Conservation (phyloP, 768 basidiomycete genomes). For the Kwoniella heveanensis region DNA sequence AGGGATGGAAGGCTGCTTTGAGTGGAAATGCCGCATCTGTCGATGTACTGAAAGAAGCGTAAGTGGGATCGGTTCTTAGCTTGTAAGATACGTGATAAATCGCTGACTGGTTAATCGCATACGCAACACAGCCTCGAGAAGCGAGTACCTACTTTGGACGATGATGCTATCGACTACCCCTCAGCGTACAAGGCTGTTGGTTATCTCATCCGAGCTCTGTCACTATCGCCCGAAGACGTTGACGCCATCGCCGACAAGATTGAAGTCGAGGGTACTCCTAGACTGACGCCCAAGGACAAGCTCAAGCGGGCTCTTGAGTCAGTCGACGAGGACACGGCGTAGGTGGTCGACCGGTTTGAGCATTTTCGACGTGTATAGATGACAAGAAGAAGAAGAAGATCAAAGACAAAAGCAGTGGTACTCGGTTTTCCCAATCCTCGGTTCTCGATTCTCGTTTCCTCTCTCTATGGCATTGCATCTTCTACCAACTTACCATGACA, state of each 20-base stretch:
- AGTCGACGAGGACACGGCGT: slow-evolving; percentile 38
- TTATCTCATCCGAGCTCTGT: slow-evolving; percentile 62
- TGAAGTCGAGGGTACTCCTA: slow-evolving; percentile 55
- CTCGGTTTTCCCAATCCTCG: no score
- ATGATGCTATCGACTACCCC: slow-evolving; percentile 86
- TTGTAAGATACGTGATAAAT: neutral
- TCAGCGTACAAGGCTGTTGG: slow-evolving; percentile 77
- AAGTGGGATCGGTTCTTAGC: slow-evolving; percentile 15
- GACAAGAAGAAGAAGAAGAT: neutral
- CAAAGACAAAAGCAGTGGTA: neutral
- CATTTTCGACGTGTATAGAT: neutral
- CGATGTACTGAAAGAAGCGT: slow-evolving; percentile 69
- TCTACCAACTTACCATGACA: neutral
- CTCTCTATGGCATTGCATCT: slow-evolving; percentile 1
- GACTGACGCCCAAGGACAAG: slow-evolving; percentile 56
- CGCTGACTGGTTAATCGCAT: slow-evolving; percentile 15
- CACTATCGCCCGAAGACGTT: slow-evolving; percentile 47
- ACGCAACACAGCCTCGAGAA: slow-evolving; percentile 27
- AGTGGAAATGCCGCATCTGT: slow-evolving; percentile 66
- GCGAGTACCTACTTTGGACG: slow-evolving; percentile 66
- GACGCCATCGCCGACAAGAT: slow-evolving; percentile 52
- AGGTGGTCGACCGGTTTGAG: neutral
- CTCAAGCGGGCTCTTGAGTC: slow-evolving; percentile 40
- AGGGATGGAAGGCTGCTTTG: slow-evolving; percentile 69
- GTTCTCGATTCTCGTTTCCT: neutral